phyloP scores from a whole-genome alignment of 1,284 basidiomycete genomes.

The Melanopsichium pennsylvanicum region DNA sequence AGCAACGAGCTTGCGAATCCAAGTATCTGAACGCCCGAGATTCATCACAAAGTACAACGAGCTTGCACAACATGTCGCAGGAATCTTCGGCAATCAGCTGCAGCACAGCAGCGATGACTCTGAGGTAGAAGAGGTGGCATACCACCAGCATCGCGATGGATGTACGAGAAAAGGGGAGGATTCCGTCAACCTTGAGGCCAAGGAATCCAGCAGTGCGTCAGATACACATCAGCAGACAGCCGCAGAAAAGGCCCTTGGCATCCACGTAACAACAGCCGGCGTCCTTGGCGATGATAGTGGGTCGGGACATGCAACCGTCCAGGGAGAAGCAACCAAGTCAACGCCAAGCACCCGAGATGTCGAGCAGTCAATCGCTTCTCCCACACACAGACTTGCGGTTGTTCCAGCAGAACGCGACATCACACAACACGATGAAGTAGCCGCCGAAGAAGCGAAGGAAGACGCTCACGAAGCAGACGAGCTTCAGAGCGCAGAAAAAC shows the following conservation, averaged over 20 bases:
- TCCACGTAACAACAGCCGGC: too few relatives aligned
- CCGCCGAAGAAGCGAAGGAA: background rate
- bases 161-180: background rate
- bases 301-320: background rate
- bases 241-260: too few relatives aligned
- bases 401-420: too few relatives aligned
- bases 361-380: too few relatives aligned
- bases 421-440: too few relatives aligned
- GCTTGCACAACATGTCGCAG: constrained; percentile 53
- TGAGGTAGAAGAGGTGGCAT: constrained; percentile 15
- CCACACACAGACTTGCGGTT: too few relatives aligned
- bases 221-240: too few relatives aligned
- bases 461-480: too few relatives aligned
- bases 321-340: background rate
- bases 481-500: background rate
- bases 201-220: too few relatives aligned
- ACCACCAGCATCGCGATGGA: background rate
- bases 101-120: constrained; percentile 32
- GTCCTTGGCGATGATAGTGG: too few relatives aligned
- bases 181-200: background rate
- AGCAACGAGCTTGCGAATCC: constrained; percentile 50
- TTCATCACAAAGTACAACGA: constrained; percentile 62
- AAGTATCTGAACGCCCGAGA: constrained; percentile 49
- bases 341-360: background rate
- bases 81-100: constrained; percentile 29